Conservation (phyloP, 805 yeast genomes). For the Metschnikowia amazonensis region DNA sequence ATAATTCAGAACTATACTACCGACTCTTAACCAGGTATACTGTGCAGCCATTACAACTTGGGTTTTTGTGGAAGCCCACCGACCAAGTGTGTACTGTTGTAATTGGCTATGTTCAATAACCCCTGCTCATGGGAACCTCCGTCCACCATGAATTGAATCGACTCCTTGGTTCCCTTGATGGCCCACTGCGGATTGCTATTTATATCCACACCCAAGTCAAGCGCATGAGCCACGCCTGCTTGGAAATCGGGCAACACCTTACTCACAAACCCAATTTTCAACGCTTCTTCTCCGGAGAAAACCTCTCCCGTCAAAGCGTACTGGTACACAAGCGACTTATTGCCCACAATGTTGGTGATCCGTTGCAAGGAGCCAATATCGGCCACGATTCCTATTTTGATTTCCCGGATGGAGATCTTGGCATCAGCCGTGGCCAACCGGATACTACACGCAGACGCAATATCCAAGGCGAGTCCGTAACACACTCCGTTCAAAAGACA, state of each 20-base stretch:
- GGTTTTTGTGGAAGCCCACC: constrained; percentile 15
- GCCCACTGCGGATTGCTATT: constrained; percentile 53
- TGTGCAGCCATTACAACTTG: too few relatives aligned
- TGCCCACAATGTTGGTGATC: constrained; percentile 50
- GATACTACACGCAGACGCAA: constrained; percentile 55
- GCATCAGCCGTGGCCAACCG: constrained; percentile 54
- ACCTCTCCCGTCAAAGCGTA: constrained; percentile 58
- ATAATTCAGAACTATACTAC: too few relatives aligned
- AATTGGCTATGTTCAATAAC: constrained; percentile 49
- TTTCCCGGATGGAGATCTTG: constrained; percentile 59
- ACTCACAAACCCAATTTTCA: constrained; percentile 52
- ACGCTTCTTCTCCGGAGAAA: constrained; percentile 55
- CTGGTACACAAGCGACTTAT: constrained; percentile 56
- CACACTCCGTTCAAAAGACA: constrained; percentile 61
- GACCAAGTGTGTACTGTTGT: constrained; percentile 40
- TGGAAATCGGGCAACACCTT: constrained; percentile 43
- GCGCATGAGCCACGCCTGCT: constrained; percentile 48
- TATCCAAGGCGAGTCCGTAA: constrained; percentile 67
- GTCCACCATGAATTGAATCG: constrained; percentile 41
- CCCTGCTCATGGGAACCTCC: constrained; percentile 43
- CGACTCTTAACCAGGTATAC: too few relatives aligned
- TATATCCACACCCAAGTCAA: constrained; percentile 46
- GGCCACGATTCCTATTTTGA: constrained; percentile 70
- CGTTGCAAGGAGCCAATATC: constrained; percentile 78
- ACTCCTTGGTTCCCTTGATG: constrained; percentile 58